Evolutionary conservation across 2,329 filamentous ascomycete species (phyloP).

Genomic region (Fusarium sp.): DNA sequence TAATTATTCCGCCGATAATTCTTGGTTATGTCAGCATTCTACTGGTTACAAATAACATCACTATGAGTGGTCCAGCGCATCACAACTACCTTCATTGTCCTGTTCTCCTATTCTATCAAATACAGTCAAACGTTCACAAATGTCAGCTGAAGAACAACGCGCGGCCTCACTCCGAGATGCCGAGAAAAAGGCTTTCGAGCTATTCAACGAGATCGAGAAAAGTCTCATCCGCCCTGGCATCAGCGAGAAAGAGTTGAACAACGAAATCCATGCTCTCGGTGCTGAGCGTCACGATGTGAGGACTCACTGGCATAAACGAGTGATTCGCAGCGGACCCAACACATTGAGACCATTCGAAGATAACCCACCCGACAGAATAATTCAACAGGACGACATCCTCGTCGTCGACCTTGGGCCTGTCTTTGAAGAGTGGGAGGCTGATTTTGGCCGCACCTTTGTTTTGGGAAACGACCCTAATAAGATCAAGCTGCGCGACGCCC

Average conservation of each 20-base stretch:
- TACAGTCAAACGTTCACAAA: rapidly evolving
- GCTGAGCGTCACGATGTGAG: not conserved
- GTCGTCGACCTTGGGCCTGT: not conserved
- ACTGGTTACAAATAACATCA: not conserved
- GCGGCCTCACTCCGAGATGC: not conserved
- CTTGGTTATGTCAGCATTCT: not conserved
- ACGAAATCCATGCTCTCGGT: not conserved
- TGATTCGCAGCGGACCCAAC: not conserved
- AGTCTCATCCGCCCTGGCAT: not conserved
- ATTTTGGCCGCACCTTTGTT: not conserved
- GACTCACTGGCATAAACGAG: not conserved
- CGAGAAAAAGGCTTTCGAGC: not conserved
- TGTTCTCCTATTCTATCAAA: not conserved
- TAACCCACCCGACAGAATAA: not conserved
- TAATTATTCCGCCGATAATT: not conserved
- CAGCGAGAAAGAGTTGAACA: not conserved
- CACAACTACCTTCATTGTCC: not conserved
- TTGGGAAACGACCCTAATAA: not conserved
- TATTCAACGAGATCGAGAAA: not conserved
- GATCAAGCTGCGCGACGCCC: not conserved
- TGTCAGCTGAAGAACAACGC: not conserved
- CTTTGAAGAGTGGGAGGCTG: not conserved
- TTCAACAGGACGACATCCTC: not conserved
- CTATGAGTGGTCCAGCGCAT: not conserved
- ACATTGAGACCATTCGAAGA: not conserved